Conservation (phyloP, 306 rosid genomes). For the Fragaria vesca region DNA sequence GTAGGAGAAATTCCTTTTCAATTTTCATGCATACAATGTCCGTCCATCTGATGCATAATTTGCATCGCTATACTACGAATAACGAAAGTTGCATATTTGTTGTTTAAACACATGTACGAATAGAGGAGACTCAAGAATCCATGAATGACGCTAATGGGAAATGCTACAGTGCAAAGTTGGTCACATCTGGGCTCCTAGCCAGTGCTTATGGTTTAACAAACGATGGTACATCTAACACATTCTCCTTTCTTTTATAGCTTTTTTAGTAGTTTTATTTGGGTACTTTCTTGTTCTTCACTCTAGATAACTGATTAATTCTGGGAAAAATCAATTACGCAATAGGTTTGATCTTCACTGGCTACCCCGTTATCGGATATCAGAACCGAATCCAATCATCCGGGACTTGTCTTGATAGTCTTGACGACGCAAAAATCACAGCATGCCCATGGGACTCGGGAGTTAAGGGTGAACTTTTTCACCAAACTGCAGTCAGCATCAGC, state of each 20-base stretch:
- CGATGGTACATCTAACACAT: conserved; percentile 32
- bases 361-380: conserved; percentile 70
- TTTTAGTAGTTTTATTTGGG: neutral
- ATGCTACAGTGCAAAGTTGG: conserved; percentile 43
- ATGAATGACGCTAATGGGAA: conserved; percentile 42
- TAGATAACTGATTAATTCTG: neutral
- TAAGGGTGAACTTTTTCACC: conserved; percentile 61
- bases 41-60: too few relatives aligned
- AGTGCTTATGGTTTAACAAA: conserved; percentile 67
- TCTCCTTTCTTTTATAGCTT: neutral
- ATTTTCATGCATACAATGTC: too few relatives aligned
- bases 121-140: conserved; percentile 68
- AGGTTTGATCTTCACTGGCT: conserved; percentile 56
- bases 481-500: conserved; percentile 54
- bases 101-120: too few relatives aligned
- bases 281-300: neutral
- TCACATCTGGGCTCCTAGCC: conserved; percentile 26
- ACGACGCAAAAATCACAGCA: conserved; percentile 34
- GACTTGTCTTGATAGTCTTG: conserved; percentile 45
- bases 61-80: too few relatives aligned
- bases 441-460: conserved; percentile 74
- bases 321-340: neutral
- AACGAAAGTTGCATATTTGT: too few relatives aligned
- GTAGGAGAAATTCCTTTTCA: too few relatives aligned
- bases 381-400: conserved; percentile 66